A percentile compares a stretch with the other conserved stretches of the same genome.
Conservation (phyloP, 2,329 filamentous ascomycete genomes). For the Colletotrichum tropicicola region DNA sequence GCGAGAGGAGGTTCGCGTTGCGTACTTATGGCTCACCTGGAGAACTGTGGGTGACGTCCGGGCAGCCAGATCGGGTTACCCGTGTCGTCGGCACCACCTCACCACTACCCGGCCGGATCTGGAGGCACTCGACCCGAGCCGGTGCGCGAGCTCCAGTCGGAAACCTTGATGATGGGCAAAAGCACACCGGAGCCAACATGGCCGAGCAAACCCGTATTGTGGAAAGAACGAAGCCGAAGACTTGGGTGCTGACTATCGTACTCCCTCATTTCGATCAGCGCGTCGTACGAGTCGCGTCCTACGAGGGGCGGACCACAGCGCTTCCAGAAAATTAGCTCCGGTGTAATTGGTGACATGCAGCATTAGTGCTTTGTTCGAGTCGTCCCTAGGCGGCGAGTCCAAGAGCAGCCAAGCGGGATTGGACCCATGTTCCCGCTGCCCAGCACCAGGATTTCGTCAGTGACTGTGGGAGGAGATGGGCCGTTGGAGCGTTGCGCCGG, state of each 20-base stretch:
- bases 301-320: not conserved
- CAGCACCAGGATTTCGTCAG: slow-evolving; percentile 25
- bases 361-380: slow-evolving; percentile 23
- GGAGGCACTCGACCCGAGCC: slow-evolving; percentile 5
- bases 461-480: slow-evolving; percentile 7
- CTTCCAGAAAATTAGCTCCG: slow-evolving; percentile 24
- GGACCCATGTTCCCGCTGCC: slow-evolving; percentile 20
- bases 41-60: not conserved
- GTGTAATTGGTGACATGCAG: slow-evolving; percentile 29
- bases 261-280: slow-evolving; percentile 17
- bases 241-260: slow-evolving; percentile 1
- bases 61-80: not conserved
- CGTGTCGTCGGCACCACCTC: not conserved
- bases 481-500: slow-evolving; percentile 25
- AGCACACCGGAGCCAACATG: not conserved
- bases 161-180: not conserved
- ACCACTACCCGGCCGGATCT: not conserved
- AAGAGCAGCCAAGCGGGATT: slow-evolving; percentile 25
- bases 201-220: not conserved
- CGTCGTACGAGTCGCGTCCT: slow-evolving; percentile 26
- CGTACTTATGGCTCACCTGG: too few relatives aligned
- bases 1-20: too few relatives aligned
- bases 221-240: not conserved
- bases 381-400: slow-evolving; percentile 10
- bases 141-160: not conserved